Percentiles rank a stretch among this genome's conserved stretches.
These are phyloP conservation scores for Arthrobotrys entomopaga DNA, from an alignment of 2,329 filamentous ascomycete genomes.

Conservation along the genomic window DNA sequence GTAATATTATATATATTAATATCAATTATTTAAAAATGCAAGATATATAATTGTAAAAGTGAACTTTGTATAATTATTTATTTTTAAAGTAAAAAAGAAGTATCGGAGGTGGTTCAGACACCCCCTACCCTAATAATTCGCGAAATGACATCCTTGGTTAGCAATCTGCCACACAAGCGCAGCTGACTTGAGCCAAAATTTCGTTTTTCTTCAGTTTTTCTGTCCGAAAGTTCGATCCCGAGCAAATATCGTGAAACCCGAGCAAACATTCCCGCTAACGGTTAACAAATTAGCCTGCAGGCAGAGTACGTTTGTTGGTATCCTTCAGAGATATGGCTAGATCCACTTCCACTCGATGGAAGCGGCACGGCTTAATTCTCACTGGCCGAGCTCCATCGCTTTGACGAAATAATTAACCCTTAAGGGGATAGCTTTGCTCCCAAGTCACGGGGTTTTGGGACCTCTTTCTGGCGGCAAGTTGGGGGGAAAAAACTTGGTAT, in stretches of 20 bases:
- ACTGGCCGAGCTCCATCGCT: conserved; percentile 36
- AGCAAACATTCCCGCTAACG: conserved; percentile 14
- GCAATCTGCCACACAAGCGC: conserved; percentile 13
- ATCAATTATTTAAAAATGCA: no score
- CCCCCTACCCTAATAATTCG: no score
- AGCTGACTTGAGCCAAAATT: conserved; percentile 41
- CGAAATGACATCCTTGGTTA: no score
- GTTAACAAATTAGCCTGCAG: conserved; percentile 19
- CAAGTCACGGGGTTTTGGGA: conserved; percentile 51
- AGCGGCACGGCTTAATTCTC: conserved; percentile 43
- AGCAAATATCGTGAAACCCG: conserved; percentile 3
- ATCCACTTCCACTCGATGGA: background rate
- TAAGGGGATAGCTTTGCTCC: conserved; percentile 37
- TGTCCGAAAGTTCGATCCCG: conserved; percentile 1
- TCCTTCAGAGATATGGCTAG: background rate
- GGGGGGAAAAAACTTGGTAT: conserved; percentile 14
- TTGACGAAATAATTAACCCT: conserved; percentile 39
- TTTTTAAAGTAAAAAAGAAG: no score
- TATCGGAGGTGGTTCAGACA: no score
- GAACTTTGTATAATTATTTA: no score
- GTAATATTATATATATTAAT: no score
- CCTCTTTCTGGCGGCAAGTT: background rate
- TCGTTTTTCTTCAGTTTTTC: conserved; percentile 10
- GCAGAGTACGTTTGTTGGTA: conserved; percentile 6
- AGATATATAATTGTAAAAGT: no score